Base-by-base conservation (phyloP, 1,284 basidiomycete species). In the Microbotryum scabiosae region DNA sequence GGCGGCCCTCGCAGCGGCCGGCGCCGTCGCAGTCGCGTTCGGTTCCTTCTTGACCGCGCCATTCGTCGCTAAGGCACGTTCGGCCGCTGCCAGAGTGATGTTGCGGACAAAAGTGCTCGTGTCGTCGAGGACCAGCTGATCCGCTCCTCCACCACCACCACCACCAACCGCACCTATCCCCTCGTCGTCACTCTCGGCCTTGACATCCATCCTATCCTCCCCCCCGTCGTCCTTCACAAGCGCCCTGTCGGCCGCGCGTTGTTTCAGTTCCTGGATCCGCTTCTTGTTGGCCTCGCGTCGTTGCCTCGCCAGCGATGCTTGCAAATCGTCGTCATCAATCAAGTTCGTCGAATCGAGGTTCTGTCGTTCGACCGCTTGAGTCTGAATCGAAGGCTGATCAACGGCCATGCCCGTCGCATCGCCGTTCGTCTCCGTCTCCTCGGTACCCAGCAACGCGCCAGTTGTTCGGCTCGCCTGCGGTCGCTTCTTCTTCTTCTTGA, bases 281-380 rank as follows among this genome's bases (percentile, higher is more conserved):
- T 87, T 89, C 73, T 85, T 85, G 3, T 90, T 81, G 69, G 88
- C 88, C 45, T 85, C 85, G 70, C 88, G 82, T 61, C 96, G 81
- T 61, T 89, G 84, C 21, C 88, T 83, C 26, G 94, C 87, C 57
- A 98, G 80, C 30, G 89, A 90, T 41, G 89, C 89, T 79, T 97
- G 92, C 45, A 99, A 81, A 72, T 99, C 96, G 75, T 99, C 96
- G 74, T 99, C 96, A 77, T 98, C 96, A 66, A 98, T 86, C 75
- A 97, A 88, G 77, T 97, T 94, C 64, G 65, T 51, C 26, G 58
- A 64, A 61, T 66, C 65, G 59, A 63, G 62, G 41, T 59, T 73
- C 9, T 70, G 67, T 14, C 64, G 66, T 43, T 73, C 57, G 66
- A 50, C 21, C 32, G 56, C 9, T 43, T 43, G 4, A 52, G 61